Conservation (phyloP, 2,329 filamentous ascomycete genomes). For the Ophiostoma piceae region DNA sequence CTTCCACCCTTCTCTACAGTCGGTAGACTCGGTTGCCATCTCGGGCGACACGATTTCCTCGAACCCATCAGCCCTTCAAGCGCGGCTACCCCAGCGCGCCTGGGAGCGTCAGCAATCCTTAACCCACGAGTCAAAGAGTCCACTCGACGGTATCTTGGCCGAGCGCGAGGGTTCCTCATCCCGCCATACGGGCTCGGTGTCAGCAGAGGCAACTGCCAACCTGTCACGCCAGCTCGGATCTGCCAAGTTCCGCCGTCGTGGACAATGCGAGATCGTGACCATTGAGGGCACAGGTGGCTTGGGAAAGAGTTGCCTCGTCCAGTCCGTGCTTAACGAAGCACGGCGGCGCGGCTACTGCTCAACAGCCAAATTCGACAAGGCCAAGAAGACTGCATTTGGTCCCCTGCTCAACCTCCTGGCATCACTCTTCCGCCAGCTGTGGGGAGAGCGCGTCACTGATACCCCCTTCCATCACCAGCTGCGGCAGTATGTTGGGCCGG, state of each 20-base stretch:
- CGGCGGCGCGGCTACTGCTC: conserved; percentile 59
- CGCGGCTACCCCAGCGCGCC: conserved; percentile 39
- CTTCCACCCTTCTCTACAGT: conserved; percentile 40
- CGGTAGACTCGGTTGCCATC: conserved; percentile 42
- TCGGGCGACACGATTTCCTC: conserved; percentile 43
- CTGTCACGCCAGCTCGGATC: conserved; percentile 51
- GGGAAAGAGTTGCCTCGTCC: conserved; percentile 61
- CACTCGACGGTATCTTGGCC: conserved; percentile 41
- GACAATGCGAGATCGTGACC: conserved; percentile 59
- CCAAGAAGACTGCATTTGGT: conserved; percentile 56
- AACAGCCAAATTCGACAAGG: conserved; percentile 61
- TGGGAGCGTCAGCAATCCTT: conserved; percentile 52
- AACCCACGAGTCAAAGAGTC: conserved; percentile 45
- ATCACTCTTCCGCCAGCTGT: conserved; percentile 62
- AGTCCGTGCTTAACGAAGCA: conserved; percentile 57
- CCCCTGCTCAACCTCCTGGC: conserved; percentile 60
- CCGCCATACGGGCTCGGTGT: conserved; percentile 37
- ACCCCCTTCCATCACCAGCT: conserved; percentile 58
- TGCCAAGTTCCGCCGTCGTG: conserved; percentile 55
- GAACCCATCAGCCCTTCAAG: conserved; percentile 35
- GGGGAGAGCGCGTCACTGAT: conserved; percentile 61
- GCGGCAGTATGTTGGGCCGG: conserved; percentile 57
- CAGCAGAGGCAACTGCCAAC: conserved; percentile 44
- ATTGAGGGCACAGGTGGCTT: conserved; percentile 58
- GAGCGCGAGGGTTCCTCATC: conserved; percentile 40